These are phyloP conservation scores for Harringtonia aguacate DNA, from an alignment of 2,329 filamentous ascomycete species.

Conservation along the genomic window DNA sequence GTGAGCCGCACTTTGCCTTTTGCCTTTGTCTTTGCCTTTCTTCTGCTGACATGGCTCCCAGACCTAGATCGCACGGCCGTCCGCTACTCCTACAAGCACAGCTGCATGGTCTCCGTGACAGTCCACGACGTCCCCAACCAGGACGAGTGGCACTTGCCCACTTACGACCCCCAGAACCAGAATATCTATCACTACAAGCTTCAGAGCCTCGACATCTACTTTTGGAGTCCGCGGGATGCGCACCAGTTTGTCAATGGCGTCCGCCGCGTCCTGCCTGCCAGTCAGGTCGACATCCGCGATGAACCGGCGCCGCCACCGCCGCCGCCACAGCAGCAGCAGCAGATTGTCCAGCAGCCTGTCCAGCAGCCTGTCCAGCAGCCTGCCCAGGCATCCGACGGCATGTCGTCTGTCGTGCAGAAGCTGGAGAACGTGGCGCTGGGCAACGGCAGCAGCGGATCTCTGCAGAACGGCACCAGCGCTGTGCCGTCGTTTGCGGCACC, in stretches of 20 bases:
- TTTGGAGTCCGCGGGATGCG: conserved; percentile 67
- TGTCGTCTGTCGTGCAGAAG: conserved; percentile 63
- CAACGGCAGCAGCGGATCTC: conserved; percentile 28
- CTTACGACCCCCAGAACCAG: conserved; percentile 61
- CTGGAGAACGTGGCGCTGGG: conserved; percentile 62
- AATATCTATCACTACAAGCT: conserved; percentile 72
- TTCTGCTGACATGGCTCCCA: conserved; percentile 19
- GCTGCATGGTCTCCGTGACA: conserved; percentile 57
- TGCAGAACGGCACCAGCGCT: conserved; percentile 13
- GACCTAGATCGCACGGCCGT: conserved; percentile 56
- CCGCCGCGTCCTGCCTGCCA: conserved; percentile 49
- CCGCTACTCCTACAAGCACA: conserved; percentile 64
- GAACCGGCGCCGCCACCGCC: conserved; percentile 44
- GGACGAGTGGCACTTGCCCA: conserved; percentile 65
- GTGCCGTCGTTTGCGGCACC: conserved; percentile 28
- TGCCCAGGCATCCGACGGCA: no score
- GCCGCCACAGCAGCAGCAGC: conserved; percentile 6
- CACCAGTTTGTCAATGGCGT: conserved; percentile 59
- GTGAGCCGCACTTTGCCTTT: conserved; percentile 34
- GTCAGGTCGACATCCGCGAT: conserved; percentile 52
- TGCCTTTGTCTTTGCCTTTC: background rate
- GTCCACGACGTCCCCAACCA: conserved; percentile 43
- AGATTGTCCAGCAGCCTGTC: conserved; percentile 18
- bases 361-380: conserved; percentile 14
- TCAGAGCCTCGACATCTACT: conserved; percentile 67